Percentiles rank a stretch among this genome's conserved stretches.
Conservation (phyloP, 352 stramenopile genomes). For the Phytophthora tentaculata region DNA sequence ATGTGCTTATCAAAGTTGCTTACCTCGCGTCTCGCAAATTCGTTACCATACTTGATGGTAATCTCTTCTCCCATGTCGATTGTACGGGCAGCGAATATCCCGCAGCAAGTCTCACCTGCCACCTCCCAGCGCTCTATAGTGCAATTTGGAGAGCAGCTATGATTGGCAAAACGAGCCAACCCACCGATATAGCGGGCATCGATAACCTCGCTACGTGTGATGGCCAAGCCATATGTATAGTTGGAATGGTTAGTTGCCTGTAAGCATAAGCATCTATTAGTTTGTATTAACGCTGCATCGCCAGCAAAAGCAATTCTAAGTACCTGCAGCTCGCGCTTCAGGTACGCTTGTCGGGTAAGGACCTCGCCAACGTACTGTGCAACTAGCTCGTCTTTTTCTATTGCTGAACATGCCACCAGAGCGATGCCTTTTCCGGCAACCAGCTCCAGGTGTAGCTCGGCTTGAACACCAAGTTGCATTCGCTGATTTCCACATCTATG, state of each 20-base stretch:
- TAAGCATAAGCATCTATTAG: neutral
- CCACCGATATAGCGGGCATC: constrained; percentile 1
- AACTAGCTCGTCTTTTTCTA: too few species aligned
- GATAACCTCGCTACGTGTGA: neutral
- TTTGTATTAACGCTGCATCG: too few species aligned
- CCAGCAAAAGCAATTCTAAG: too few species aligned
- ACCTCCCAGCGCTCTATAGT: constrained; percentile 2
- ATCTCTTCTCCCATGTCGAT: neutral
- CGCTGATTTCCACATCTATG: too few species aligned
- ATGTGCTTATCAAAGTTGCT: neutral
- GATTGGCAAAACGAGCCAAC: neutral
- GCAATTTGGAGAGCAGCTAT: constrained; percentile 9
- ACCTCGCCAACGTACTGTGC: too few species aligned
- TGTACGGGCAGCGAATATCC: neutral
- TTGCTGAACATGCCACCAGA: too few species aligned
- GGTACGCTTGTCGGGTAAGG: too few species aligned
- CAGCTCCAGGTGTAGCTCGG: too few species aligned
- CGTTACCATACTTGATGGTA: constrained; percentile 2
- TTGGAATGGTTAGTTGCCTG: neutral
- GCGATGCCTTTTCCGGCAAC: too few species aligned
- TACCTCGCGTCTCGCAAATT: neutral
- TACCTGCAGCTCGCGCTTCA: too few species aligned
- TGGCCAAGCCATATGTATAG: neutral
- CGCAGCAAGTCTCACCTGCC: constrained; percentile 8
- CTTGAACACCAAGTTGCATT: too few species aligned